Evolutionary conservation across 139 green algal genomes (phyloP).

Genomic region (Spirogloea muscicola): DNA sequence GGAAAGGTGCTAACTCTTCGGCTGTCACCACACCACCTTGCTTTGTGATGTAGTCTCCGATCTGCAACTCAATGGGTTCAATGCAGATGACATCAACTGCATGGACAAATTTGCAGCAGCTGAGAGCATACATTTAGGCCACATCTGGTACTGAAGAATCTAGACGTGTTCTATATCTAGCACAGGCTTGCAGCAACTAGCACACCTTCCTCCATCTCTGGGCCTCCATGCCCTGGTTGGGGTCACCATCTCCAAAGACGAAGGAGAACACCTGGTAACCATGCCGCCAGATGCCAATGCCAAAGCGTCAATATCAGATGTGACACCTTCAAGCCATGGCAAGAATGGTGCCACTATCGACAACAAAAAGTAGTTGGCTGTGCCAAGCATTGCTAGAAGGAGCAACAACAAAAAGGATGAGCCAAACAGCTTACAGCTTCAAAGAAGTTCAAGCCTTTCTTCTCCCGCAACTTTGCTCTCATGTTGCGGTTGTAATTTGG

Average conservation of each 20-base stretch:
- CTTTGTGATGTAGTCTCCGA: slow-evolving; percentile 53
- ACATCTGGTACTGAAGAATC: no score
- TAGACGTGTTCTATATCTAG: no score
- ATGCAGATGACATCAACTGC: no score
- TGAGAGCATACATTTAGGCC: not conserved
- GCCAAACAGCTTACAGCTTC: slow-evolving; percentile 59
- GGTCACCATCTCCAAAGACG: slow-evolving; percentile 96
- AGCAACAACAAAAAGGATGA: no score
- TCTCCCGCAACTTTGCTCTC: slow-evolving; percentile 3
- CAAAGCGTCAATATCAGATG: no score
- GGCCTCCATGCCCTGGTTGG: slow-evolving; percentile 77
- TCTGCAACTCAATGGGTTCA: no score
- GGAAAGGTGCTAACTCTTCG: slow-evolving; percentile 89
- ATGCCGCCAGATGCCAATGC: no score
- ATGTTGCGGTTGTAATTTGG: slow-evolving; percentile 63
- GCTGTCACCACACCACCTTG: slow-evolving; percentile 83
- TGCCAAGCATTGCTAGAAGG: no score
- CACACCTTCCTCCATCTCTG: slow-evolving; percentile 70
- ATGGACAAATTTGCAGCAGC: not conserved
- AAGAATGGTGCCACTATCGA: no score
- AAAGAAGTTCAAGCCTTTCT: slow-evolving; percentile 67
- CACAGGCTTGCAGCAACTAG: not conserved
- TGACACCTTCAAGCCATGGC: no score
- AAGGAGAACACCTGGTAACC: slow-evolving; percentile 71
- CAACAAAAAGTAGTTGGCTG: no score